phyloP scores from a whole-genome alignment of 768 basidiomycete genomes.

The Amanita exitialis region DNA sequence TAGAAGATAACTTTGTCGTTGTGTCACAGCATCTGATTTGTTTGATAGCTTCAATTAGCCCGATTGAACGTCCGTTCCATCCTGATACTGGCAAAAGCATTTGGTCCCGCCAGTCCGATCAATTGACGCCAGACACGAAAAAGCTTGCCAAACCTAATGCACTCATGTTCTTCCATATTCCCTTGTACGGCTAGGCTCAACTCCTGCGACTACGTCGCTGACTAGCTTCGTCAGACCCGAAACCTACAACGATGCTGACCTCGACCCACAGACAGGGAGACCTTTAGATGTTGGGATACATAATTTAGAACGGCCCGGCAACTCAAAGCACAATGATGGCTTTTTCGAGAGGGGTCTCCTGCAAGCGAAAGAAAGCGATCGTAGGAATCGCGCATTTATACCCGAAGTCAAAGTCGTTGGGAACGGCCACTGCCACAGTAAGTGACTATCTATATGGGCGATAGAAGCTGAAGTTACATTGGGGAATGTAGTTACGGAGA shows the following conservation, averaged over 20 bases:
- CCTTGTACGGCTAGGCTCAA: constrained; percentile 44
- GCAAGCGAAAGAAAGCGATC: constrained; percentile 61
- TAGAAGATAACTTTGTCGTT: constrained; percentile 9
- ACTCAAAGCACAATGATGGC: constrained; percentile 63
- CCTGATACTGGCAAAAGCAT: constrained; percentile 59
- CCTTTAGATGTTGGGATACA: constrained; percentile 62
- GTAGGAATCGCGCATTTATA: constrained; percentile 32
- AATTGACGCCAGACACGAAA: constrained; percentile 42
- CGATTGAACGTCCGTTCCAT: constrained; percentile 75
- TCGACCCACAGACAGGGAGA: constrained; percentile 44
- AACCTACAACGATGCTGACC: constrained; percentile 63
- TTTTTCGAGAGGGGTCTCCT: constrained; percentile 82
- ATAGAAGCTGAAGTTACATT: not conserved
- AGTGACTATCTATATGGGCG: constrained; percentile 14
- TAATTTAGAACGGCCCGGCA: constrained; percentile 47
- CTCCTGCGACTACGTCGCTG: constrained; percentile 1
- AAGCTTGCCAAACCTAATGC: constrained; percentile 89
- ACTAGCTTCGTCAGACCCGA: constrained; percentile 43
- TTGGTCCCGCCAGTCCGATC: constrained; percentile 55
- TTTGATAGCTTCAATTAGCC: constrained; percentile 42
- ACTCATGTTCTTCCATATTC: constrained; percentile 97
- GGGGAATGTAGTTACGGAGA: constrained; percentile 60
- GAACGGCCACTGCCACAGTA: constrained; percentile 88
- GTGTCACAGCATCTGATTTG: not conserved
- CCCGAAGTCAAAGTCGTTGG: constrained; percentile 81